These are phyloP conservation scores for sorghum (Sorghum bicolor) DNA, from an alignment of 176 grass and related monocot genomes.

Conservation along the genomic window Sorghum_bicolor_NCBIv3 NC_012877.2:44937001-44937500, in stretches of 20 bases:
- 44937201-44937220: background rate
- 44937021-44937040: background rate
- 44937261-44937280: background rate
- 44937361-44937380: background rate
- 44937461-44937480: no score
- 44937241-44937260: background rate
- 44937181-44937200: background rate
- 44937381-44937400: background rate
- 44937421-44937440: background rate
- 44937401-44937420: background rate
- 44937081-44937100: background rate
- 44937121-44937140: background rate
- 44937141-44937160: background rate
- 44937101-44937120: background rate
- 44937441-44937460: no score
- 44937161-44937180: background rate
- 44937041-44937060: background rate
- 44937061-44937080: background rate
- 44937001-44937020: background rate
- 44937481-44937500: no score
- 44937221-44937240: background rate
- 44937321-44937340: no score
- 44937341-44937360: no score
- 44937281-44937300: background rate
- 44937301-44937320: background rate